Percentiles rank a stretch among this genome's conserved stretches.
phyloP scores from a whole-genome alignment of 768 basidiomycete genomes.

The Crucibulum laeve region DNA sequence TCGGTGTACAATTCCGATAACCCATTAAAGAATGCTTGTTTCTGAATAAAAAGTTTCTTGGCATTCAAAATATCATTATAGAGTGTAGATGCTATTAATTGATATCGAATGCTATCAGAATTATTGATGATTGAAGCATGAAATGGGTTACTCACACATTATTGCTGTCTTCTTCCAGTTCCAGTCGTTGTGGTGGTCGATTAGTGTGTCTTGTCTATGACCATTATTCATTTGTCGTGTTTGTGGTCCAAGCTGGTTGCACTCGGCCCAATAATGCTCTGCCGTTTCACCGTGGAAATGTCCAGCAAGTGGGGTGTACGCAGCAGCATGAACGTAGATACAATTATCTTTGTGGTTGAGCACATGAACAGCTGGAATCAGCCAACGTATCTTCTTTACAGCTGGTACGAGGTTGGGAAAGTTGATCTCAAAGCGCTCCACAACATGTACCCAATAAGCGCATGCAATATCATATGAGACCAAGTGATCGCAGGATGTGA shows the following conservation, averaged over 20 bases:
- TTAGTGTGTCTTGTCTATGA: constrained; percentile 19
- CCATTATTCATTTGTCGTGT: constrained; percentile 24
- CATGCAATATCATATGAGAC: constrained; percentile 23
- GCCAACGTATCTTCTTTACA: constrained; percentile 6
- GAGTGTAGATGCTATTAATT: constrained; percentile 4
- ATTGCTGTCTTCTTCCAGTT: constrained; percentile 17
- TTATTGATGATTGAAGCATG: too few relatives aligned
- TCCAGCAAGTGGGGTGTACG: constrained; percentile 12
- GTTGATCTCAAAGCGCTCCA: constrained; percentile 8
- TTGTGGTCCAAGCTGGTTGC: constrained; percentile 15
- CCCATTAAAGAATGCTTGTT: constrained; percentile 5
- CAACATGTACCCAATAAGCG: constrained; percentile 13
- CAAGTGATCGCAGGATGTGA: not conserved
- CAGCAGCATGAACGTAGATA: constrained; percentile 15
- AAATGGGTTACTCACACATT: constrained; percentile 5
- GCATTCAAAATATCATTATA: constrained; percentile 3
- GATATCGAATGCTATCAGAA: not conserved
- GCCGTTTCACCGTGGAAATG: constrained; percentile 25
- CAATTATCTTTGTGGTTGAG: constrained; percentile 22
- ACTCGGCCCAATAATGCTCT: constrained; percentile 19
- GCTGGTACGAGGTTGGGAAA: constrained; percentile 7
- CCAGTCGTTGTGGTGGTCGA: constrained; percentile 16
- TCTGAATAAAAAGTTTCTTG: constrained; percentile 5
- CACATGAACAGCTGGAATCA: constrained; percentile 19
- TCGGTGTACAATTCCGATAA: constrained; percentile 4